Percentiles rank a stretch among this genome's conserved stretches.
phyloP scores from a whole-genome alignment of 78 protist species.

The Dictyostelium firmibasis region DNA sequence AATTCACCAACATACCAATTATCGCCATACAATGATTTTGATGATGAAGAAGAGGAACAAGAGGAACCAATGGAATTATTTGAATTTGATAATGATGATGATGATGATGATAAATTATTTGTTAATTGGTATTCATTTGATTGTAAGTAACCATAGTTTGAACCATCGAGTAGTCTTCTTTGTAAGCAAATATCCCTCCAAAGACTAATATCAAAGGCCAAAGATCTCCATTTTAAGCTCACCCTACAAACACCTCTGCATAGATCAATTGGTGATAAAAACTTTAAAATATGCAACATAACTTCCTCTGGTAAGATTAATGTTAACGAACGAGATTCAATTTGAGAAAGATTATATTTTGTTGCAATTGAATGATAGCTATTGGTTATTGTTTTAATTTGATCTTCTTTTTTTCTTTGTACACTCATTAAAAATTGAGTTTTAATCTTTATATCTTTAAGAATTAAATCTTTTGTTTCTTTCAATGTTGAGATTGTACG shows the following conservation, averaged over 20 bases:
- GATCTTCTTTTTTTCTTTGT: constrained; percentile 40
- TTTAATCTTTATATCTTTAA: constrained; percentile 14
- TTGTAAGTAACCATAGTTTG: not conserved
- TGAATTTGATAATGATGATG: not conserved
- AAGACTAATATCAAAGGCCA: constrained; percentile 55
- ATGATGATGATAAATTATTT: not conserved
- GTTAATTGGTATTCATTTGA: not conserved
- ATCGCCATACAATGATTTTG: not conserved
- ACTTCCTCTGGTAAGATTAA: constrained; percentile 70
- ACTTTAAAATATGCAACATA: constrained; percentile 59
- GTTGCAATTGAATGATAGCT: constrained; percentile 45
- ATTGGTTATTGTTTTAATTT: constrained; percentile 58
- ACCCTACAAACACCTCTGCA: constrained; percentile 68
- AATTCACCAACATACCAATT: constrained; percentile 77
- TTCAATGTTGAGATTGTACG: constrained; percentile 12
- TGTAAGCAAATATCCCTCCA: constrained; percentile 70
- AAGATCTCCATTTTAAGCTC: constrained; percentile 27
- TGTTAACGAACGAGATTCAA: constrained; percentile 24
- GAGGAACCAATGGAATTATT: not conserved
- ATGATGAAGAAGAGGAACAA: not conserved
- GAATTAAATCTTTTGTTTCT: constrained; percentile 38
- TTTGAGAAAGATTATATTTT: constrained; percentile 25
- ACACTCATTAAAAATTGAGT: constrained; percentile 1
- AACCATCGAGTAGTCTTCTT: constrained; percentile 49
- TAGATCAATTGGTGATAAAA: constrained; percentile 51